Evolutionary conservation across 140 eudicot species (phyloP), one percentile per base, ranked within the genome.

Genomic region (Stevia rebaudiana): DNA sequence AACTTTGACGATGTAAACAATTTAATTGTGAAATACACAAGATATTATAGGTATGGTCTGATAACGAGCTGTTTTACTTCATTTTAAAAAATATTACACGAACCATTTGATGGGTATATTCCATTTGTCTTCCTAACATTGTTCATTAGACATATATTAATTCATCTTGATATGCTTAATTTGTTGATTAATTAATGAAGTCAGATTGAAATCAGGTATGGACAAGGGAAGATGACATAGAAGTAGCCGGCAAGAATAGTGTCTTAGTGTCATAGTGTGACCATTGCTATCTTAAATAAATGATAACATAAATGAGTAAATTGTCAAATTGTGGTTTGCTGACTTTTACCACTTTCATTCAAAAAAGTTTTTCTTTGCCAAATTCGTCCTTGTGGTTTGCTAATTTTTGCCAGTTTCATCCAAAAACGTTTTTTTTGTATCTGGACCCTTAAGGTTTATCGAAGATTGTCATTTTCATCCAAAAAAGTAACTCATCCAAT

Each of bases 1-100:
- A 44, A 70, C 36, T 35, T 58, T 52, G 78, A 62, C 91, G 91
- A 84, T 84, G 62, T 35, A 75, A 52, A 75, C 91, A 73, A 84
- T 46, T 16, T 9, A 28, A 3, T 30, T 63, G 50, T 68, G 28
- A 15, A 37, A 10, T 13, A 42, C 16, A 18, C 55, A 41, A 55
- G n/a, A 57, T 55, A 55, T 42, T 17, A 54, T 6, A 41, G 11
- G 3, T 68, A 3, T 41, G 56, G 31, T 68, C 13, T 54, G 63
- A 40, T 55, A 64, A 46, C 17, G n/a, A 56, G 42, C 9, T 56
- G 63, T 56, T 31, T 56, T 30, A 15, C 63, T 31, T 31, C 61
- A 25, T 54, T 54, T 18, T 54, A 25, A 54, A 28, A 53, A 25
- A 0, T n/a, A n/a, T n/a, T n/a, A n/a, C n/a, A n/a, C n/a, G n/a